Base-by-base conservation (phyloP, 2,329 filamentous ascomycete genomes). In the Elsinoe arachidis region DNA sequence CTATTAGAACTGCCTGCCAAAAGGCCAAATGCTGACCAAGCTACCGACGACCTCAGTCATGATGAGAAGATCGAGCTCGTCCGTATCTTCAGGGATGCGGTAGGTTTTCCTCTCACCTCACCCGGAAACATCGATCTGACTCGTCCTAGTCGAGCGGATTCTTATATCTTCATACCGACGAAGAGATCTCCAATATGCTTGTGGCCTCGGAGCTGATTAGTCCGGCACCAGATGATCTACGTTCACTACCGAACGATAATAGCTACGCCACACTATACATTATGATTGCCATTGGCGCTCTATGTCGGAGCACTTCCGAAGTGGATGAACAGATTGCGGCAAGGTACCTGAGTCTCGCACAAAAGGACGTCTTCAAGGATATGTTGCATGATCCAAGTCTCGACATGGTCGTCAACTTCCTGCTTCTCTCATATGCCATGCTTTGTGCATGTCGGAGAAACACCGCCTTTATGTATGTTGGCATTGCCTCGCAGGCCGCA, bases 401-500 rank as follows among this genome's bases (percentile, higher is more conserved):
- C 10, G 73, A 79, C 49, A 70, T 81, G 63, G 75, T 80, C 4
- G 70, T 77, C n/a, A 69, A 72, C 0, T 83, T 81, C 60, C 66
- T 81, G 0, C 69, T 83, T 12, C 78, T 83, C 75, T 74, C 80
- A 0, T 81, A 82, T 60, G 83, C 81, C 61, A 80, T 83, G 75
- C 72, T 82, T 2, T 80, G 78, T 0, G 78, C 78, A 3, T 83
- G 80, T 55, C 78, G 79, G 33, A 73, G 80, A 9, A 83, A 83
- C 57, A 74, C 81, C 0, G 81, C 81, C 0, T 85, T 82, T 55
- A 83, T 85, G 78, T 84, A 84, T 56, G 66, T 85, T 2, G 81
- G 81, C 0, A 76, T 84, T 7, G 81, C 82, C 1, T 73, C 78
- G 0, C 76, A 80, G 54, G 78, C 81, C 0, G 81, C 81, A 0